phyloP scores from a whole-genome alignment of 2,329 filamentous ascomycete species.

The Thyridium curvatum region DNA sequence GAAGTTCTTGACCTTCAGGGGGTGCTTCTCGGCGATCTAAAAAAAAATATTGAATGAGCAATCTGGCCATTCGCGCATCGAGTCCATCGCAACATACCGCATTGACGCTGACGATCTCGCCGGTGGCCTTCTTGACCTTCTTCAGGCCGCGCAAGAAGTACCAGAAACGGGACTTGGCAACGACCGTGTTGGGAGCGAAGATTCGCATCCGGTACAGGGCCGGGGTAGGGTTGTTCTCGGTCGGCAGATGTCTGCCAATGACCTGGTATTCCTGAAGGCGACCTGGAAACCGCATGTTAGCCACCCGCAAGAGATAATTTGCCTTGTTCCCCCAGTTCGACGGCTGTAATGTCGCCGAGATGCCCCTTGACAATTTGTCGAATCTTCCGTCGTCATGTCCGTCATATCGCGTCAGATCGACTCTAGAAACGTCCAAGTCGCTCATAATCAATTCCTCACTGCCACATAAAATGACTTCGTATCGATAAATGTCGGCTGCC shows the following conservation, averaged over 20 bases:
- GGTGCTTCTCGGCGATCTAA: constrained; percentile 97
- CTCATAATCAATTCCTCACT: too few relatives aligned
- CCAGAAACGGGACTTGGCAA: constrained; percentile 99
- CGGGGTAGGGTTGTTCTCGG: constrained; percentile 92
- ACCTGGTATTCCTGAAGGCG: constrained; percentile 99
- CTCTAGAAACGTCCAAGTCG: too few relatives aligned
- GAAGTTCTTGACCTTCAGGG: constrained; percentile 99
- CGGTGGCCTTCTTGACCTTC: constrained; percentile 99
- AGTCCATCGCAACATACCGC: constrained; percentile 53
- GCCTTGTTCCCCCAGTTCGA: too few relatives aligned
- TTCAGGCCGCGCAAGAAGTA: constrained; percentile 99
- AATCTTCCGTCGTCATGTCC: too few relatives aligned
- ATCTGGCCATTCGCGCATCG: constrained; percentile 3
- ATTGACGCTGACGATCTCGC: constrained; percentile 98
- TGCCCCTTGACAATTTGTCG: too few relatives aligned
- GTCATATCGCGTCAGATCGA: too few relatives aligned
- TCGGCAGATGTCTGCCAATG: constrained; percentile 98
- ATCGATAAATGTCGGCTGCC: too few relatives aligned
- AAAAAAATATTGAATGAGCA: constrained; percentile 4
- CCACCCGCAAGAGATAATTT: background rate
- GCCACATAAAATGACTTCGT: too few relatives aligned
- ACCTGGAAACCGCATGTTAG: constrained; percentile 51
- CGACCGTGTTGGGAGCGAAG: constrained; percentile 95
- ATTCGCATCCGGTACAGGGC: constrained; percentile 99
- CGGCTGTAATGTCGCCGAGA: too few relatives aligned